Evolutionary conservation across 768 basidiomycete genomes (phyloP).

Genomic region (Atractiella rhizophila): DNA sequence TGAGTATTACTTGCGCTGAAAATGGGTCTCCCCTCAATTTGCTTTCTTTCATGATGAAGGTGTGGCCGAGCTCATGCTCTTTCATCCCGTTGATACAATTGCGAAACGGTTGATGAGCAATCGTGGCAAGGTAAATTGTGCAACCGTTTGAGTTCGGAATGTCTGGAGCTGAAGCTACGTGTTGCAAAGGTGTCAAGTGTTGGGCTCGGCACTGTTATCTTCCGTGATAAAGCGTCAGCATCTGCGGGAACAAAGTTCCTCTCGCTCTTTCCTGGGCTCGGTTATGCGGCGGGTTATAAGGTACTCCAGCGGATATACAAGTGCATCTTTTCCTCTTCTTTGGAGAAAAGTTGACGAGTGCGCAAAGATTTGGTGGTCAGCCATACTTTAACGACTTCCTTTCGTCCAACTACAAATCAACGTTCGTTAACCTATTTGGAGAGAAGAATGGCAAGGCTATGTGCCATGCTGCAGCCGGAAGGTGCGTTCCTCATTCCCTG

Average conservation of each 20-base stretch:
- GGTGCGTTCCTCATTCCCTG: slow-evolving; percentile 28
- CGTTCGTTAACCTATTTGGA: slow-evolving; percentile 62
- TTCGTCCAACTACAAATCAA: slow-evolving; percentile 48
- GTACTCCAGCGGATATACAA: slow-evolving; percentile 18
- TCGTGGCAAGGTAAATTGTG: slow-evolving; percentile 29
- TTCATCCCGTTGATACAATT: slow-evolving; percentile 89
- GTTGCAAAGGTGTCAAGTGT: slow-evolving; percentile 20
- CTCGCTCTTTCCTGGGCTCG: slow-evolving; percentile 90
- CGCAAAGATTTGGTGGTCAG: slow-evolving; percentile 88
- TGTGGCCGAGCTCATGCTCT: slow-evolving; percentile 76
- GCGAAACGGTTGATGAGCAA: slow-evolving; percentile 99
- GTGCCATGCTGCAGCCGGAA: slow-evolving; percentile 83
- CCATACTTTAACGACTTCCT: slow-evolving; percentile 92
- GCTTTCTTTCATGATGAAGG: slow-evolving; percentile 28
- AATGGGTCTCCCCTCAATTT: not conserved
- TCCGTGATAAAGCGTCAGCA: slow-evolving; percentile 54
- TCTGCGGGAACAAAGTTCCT: slow-evolving; percentile 42
- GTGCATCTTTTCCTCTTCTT: not conserved
- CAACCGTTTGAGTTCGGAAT: slow-evolving; percentile 16
- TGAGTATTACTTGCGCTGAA: slow-evolving; percentile 21
- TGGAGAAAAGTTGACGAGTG: not conserved
- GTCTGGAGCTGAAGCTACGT: slow-evolving; percentile 28
- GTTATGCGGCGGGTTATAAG: slow-evolving; percentile 97
- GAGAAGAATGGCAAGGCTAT: slow-evolving; percentile 87
- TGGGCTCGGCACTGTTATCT: slow-evolving; percentile 51